A percentile compares a stretch with the other conserved stretches of the same genome.
These are phyloP conservation scores for Glebionis coronaria DNA, from an alignment of 129 eudicot genomes.

Conservation along the genomic window DNA sequence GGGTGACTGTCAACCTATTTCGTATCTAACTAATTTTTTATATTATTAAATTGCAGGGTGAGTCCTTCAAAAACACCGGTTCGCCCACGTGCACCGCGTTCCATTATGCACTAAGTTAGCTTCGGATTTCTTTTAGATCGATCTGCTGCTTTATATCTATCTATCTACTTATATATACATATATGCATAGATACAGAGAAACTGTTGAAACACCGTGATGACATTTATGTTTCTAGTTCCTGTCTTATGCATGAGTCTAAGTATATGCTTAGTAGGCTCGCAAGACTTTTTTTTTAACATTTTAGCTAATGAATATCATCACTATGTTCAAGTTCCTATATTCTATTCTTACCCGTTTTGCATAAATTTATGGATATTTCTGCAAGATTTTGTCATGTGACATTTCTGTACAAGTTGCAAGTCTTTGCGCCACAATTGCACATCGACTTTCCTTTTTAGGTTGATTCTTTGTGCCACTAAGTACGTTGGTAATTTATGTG, in stretches of 20 bases:
- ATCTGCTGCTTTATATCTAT: slow-evolving; percentile 24
- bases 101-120: slow-evolving; percentile 40
- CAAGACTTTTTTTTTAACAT: slow-evolving; percentile 18
- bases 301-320: slow-evolving; percentile 17
- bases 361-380: slow-evolving; percentile 7
- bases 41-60: slow-evolving; percentile 45
- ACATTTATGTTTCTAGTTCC: slow-evolving; percentile 26
- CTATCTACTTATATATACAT: slow-evolving; percentile 6
- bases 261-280: slow-evolving; percentile 26
- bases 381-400: background rate
- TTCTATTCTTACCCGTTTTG: slow-evolving; percentile 6
- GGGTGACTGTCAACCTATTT: too few species aligned
- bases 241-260: slow-evolving; percentile 34
- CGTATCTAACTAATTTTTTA: background rate
- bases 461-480: background rate
- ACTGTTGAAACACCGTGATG: slow-evolving; percentile 20
- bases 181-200: slow-evolving; percentile 23
- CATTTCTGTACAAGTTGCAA: slow-evolving; percentile 14
- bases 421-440: background rate
- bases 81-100: slow-evolving; percentile 72
- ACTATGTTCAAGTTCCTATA: slow-evolving; percentile 6
- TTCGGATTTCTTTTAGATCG: slow-evolving; percentile 17
- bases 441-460: background rate
- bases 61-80: slow-evolving; percentile 94
- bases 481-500: too few species aligned